Conservation (phyloP, 768 basidiomycete genomes). For the Phylloporus sp. region DNA sequence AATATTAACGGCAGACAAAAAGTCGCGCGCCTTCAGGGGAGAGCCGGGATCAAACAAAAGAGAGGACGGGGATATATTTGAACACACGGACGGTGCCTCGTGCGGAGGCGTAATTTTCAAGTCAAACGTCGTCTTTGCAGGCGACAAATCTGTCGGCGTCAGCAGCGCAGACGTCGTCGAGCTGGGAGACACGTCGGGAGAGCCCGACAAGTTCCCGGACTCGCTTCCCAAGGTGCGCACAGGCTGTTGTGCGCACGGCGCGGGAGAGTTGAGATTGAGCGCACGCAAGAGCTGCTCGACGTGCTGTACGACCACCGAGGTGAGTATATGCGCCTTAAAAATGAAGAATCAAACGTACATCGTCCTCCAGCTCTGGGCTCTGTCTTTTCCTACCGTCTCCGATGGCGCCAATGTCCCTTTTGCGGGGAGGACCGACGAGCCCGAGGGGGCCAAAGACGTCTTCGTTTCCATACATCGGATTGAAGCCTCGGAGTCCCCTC, state of each 20-base stretch:
- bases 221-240: constrained; percentile 42
- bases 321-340: constrained; percentile 29
- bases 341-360: constrained; percentile 24
- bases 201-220: constrained; percentile 36
- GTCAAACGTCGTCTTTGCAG: constrained; percentile 53
- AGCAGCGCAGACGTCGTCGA: constrained; percentile 67
- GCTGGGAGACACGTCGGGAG: constrained; percentile 69
- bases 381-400: constrained; percentile 73
- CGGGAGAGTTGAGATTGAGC: constrained; percentile 74
- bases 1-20: constrained; percentile 23
- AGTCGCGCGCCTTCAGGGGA: constrained; percentile 29
- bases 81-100: constrained; percentile 34
- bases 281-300: constrained; percentile 78
- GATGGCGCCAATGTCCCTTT: constrained; percentile 61
- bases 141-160: constrained; percentile 72
- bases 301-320: constrained; percentile 43
- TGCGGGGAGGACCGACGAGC: constrained; percentile 33
- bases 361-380: constrained; percentile 52
- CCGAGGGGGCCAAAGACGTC: constrained; percentile 64
- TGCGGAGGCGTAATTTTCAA: constrained; percentile 50
- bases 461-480: constrained; percentile 37
- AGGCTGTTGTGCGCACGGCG: constrained; percentile 43
- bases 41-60: constrained; percentile 44
- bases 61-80: constrained; percentile 33
- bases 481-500: constrained; percentile 20